Conservation (phyloP, 2,329 filamentous ascomycete species). For the Curvularia lunata region DNA sequence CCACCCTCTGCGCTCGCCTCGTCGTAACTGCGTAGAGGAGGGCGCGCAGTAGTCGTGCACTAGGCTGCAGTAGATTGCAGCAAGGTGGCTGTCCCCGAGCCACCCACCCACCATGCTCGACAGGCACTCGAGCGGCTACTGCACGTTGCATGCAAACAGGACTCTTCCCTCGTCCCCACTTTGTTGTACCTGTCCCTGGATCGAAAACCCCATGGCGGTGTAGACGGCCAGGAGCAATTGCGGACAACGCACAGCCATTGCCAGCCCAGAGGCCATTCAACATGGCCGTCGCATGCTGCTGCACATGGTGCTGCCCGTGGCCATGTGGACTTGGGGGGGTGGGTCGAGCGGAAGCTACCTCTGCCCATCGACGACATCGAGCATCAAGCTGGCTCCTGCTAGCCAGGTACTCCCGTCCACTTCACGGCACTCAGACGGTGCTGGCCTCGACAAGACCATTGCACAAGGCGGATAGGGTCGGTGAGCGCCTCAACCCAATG, state of each 20-base stretch:
- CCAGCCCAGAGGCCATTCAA: slow-evolving; percentile 18
- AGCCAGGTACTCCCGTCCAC: slow-evolving; percentile 22
- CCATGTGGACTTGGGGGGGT: slow-evolving; percentile 28
- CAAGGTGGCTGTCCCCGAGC: slow-evolving; percentile 30
- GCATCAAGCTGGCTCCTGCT: slow-evolving; percentile 8
- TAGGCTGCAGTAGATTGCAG: slow-evolving; percentile 1
- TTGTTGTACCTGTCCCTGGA: slow-evolving; percentile 35
- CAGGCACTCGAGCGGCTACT: slow-evolving; percentile 39
- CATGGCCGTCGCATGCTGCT: slow-evolving; percentile 12
- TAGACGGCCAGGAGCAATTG: slow-evolving; percentile 34
- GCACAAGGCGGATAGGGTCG: not conserved
- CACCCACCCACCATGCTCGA: slow-evolving; percentile 30
- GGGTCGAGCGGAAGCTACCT: slow-evolving; percentile 23
- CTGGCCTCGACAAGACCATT: slow-evolving; percentile 16
- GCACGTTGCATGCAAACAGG: slow-evolving; percentile 36
- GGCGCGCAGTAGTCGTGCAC: slow-evolving; percentile 32
- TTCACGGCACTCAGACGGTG: slow-evolving; percentile 15
- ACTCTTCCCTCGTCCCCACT: slow-evolving; percentile 33
- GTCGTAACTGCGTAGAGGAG: slow-evolving; percentile 13
- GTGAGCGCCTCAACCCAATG: slow-evolving; percentile 1
- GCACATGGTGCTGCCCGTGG: slow-evolving; percentile 11
- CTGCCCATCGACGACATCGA: slow-evolving; percentile 25
- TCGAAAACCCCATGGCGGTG: slow-evolving; percentile 32
- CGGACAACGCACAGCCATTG: slow-evolving; percentile 34
- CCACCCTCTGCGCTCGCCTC: slow-evolving; percentile 8